Evolutionary conservation across 1,284 basidiomycete species (phyloP), one percentile per base, ranked within the genome.

Genomic region (Phaffia rhodozyma): DNA sequence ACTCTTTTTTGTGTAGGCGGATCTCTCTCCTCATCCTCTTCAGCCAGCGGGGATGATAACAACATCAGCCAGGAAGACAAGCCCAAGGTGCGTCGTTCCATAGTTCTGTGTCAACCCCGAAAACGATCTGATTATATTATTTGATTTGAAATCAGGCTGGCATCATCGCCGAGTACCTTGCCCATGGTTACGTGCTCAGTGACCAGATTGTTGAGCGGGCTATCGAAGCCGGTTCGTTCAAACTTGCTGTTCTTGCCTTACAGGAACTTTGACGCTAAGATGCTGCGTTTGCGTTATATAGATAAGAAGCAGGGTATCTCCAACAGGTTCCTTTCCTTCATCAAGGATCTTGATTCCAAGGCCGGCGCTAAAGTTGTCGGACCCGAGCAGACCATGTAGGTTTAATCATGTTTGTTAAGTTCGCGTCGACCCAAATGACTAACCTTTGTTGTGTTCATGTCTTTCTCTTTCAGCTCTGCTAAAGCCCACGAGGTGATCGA

Each of bases 91-190:
- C 51, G 75, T 68, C 11, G 38, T n/a, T 43, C 20, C 1, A 47
- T 34, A 57, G 25, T 30, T 43, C 27, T 48, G 20, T n/a, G n/a
- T n/a, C n/a, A n/a, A n/a, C n/a, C n/a, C n/a, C n/a, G n/a, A n/a
- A n/a, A n/a, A n/a, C n/a, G n/a, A n/a, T n/a, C n/a, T n/a, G n/a
- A n/a, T n/a, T n/a, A n/a, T n/a, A n/a, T n/a, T n/a, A n/a, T n/a
- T n/a, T 7, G 54, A 49, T 23, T 38, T 16, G 13, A 16, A 43
- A 43, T 52, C 50, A 71, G 71, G 69, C 72, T 79, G 72, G 71
- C 54, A 89, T 93, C 70, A 86, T 86, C 25, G 91, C 91, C 49
- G 91, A 94, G 74, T 91, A 92, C 75, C 83, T 97, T 65, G 75
- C 75, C 49, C 84, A 82, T 72, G 92, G 92, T 2, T 96, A 96